Evolutionary conservation across 805 yeast genomes (phyloP).

Genomic region (Brettanomyces anomalus): DNA sequence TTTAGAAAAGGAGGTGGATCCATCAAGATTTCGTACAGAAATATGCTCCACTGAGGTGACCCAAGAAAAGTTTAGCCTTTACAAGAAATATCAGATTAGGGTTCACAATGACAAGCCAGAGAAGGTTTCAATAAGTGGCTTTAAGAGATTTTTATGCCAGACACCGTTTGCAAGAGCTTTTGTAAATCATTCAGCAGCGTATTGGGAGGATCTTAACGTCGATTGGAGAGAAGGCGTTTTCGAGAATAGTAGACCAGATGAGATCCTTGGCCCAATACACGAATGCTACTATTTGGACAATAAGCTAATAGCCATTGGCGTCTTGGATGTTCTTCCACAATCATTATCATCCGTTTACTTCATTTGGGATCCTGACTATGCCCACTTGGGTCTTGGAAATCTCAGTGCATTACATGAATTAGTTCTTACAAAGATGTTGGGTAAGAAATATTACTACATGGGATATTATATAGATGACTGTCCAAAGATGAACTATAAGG

Average conservation of each 20-base stretch:
- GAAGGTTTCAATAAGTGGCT: conserved; percentile 38
- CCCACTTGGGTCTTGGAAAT: conserved; percentile 65
- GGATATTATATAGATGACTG: conserved; percentile 80
- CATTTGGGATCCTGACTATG: conserved; percentile 78
- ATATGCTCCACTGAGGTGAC: conserved; percentile 47
- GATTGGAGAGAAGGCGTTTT: conserved; percentile 26
- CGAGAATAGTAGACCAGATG: conserved; percentile 5
- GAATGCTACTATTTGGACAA: conserved; percentile 65
- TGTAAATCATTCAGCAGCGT: conserved; percentile 19
- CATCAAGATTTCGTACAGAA: conserved; percentile 25
- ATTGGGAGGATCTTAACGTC: conserved; percentile 33
- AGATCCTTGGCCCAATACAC: conserved; percentile 56
- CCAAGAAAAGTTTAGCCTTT: conserved; percentile 53
- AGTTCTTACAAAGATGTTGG: conserved; percentile 38
- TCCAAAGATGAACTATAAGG: conserved; percentile 74
- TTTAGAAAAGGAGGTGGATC: conserved; percentile 8
- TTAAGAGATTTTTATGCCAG: conserved; percentile 59
- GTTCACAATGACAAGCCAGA: conserved; percentile 57
- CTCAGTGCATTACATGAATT: conserved; percentile 68
- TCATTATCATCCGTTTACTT: conserved; percentile 80
- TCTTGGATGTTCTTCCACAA: conserved; percentile 66
- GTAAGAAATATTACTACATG: conserved; percentile 54
- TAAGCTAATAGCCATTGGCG: conserved; percentile 63
- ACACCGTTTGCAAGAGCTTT: conserved; percentile 42
- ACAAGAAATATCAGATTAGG: conserved; percentile 55